Evolutionary conservation across 345 rosid species (phyloP).

Genomic region (Cochlearia excelsa): DNA sequence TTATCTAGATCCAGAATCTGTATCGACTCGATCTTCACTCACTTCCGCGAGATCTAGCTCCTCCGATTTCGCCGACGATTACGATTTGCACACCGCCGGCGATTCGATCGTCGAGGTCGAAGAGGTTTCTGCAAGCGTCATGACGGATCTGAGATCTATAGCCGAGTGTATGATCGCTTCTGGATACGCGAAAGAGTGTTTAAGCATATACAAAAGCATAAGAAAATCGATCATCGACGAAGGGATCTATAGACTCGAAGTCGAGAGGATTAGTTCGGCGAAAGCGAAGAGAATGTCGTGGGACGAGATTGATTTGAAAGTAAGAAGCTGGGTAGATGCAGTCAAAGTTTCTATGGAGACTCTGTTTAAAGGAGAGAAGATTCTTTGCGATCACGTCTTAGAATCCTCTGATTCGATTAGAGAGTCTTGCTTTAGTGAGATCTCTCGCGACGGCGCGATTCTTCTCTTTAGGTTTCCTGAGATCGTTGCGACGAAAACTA

Average conservation of each 20-base stretch:
- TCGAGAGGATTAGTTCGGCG: slow-evolving; percentile 45
- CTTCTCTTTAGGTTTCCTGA: slow-evolving; percentile 62
- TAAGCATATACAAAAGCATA: slow-evolving; percentile 47
- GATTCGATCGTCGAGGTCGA: slow-evolving; percentile 51
- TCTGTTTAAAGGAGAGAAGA: slow-evolving; percentile 64
- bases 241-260: slow-evolving; percentile 61
- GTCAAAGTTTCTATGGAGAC: slow-evolving; percentile 50
- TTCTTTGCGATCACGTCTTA: slow-evolving; percentile 73
- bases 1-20: slow-evolving; percentile 64
- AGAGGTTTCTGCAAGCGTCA: slow-evolving; percentile 45
- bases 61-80: slow-evolving; percentile 38
- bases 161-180: slow-evolving; percentile 85
- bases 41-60: slow-evolving; percentile 53
- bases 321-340: slow-evolving; percentile 66
- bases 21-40: slow-evolving; percentile 58
- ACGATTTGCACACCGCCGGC: slow-evolving; percentile 23
- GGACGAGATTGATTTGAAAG: slow-evolving; percentile 54
- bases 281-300: slow-evolving; percentile 57
- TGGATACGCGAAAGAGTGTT: slow-evolving; percentile 77
- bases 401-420: slow-evolving; percentile 45
- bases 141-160: slow-evolving; percentile 64
- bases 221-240: slow-evolving; percentile 80
- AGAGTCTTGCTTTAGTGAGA: slow-evolving; percentile 65
- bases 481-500: slow-evolving; percentile 37
- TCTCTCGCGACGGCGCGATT: slow-evolving; percentile 60